Conservation (phyloP, 129 eudicot genomes). For the Scalesia atractyloides region DNA sequence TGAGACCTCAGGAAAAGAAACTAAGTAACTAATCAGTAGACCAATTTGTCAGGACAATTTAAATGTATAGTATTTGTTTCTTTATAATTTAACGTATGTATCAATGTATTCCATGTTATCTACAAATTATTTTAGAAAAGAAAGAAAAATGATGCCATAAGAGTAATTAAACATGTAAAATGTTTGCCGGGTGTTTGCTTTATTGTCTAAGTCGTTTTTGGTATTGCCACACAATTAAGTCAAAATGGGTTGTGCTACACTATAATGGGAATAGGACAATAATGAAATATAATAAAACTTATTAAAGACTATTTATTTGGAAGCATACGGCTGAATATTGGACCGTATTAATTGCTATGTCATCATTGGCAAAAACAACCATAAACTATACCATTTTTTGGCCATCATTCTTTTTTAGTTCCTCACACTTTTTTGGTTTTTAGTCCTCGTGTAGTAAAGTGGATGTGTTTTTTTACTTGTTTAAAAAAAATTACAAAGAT, state of each 20-base stretch:
- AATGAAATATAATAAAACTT: constrained; percentile 8
- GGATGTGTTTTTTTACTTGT: neutral
- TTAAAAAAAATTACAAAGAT: neutral
- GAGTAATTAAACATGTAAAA: neutral
- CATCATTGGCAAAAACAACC: neutral
- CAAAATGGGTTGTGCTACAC: constrained; percentile 14
- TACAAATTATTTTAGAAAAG: neutral
- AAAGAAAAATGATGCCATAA: neutral
- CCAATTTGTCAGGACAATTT: no score
- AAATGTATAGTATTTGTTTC: neutral
- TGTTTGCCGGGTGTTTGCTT: constrained; percentile 7
- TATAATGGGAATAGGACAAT: constrained; percentile 27
- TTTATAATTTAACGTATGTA: neutral
- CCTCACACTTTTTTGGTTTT: neutral
- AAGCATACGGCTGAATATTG: constrained; percentile 23
- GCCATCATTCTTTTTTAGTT: neutral
- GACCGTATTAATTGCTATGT: constrained; percentile 15
- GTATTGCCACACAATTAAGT: constrained; percentile 14
- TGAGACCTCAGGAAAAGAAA: no score
- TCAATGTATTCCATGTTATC: neutral
- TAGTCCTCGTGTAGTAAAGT: neutral
- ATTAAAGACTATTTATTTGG: constrained; percentile 17
- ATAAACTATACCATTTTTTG: neutral
- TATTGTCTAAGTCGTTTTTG: constrained; percentile 16
- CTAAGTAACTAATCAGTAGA: no score